phyloP scores from a whole-genome alignment of 441 rosid genomes.

The Manihot esculenta region DNA sequence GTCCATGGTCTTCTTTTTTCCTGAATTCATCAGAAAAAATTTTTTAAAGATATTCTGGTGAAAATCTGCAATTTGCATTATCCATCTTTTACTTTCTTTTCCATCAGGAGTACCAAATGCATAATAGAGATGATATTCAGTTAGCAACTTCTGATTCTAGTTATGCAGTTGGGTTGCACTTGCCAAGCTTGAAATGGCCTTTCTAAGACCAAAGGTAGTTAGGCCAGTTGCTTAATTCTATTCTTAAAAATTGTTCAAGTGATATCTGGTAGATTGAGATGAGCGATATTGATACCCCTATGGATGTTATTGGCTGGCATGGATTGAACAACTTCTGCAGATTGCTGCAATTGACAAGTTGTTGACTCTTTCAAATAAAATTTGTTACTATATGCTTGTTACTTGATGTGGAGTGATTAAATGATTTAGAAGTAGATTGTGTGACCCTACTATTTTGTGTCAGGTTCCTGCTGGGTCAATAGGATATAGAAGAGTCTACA shows the following conservation, averaged over 20 bases:
- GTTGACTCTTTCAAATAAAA: background rate
- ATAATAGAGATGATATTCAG: background rate
- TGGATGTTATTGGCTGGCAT: background rate
- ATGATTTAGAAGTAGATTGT: background rate
- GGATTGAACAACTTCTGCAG: background rate
- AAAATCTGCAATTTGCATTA: background rate
- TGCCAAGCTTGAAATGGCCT: background rate
- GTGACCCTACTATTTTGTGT: background rate
- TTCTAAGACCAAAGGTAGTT: background rate
- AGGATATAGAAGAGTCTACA: background rate
- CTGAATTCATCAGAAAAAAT: background rate
- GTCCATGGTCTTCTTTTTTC: background rate
- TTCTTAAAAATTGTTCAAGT: background rate
- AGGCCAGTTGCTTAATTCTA: background rate
- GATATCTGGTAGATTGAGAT: background rate
- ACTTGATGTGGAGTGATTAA: background rate
- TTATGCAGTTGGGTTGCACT: background rate
- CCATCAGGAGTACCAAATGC: background rate
- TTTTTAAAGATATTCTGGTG: background rate
- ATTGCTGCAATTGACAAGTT: background rate
- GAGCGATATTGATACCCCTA: background rate
- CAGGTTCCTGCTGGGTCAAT: background rate
- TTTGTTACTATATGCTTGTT: background rate
- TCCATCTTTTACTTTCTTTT: background rate
- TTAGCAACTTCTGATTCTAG: background rate